Base-by-base conservation (phyloP, 2,329 filamentous ascomycete genomes). In the Lomentospora prolificans region DNA sequence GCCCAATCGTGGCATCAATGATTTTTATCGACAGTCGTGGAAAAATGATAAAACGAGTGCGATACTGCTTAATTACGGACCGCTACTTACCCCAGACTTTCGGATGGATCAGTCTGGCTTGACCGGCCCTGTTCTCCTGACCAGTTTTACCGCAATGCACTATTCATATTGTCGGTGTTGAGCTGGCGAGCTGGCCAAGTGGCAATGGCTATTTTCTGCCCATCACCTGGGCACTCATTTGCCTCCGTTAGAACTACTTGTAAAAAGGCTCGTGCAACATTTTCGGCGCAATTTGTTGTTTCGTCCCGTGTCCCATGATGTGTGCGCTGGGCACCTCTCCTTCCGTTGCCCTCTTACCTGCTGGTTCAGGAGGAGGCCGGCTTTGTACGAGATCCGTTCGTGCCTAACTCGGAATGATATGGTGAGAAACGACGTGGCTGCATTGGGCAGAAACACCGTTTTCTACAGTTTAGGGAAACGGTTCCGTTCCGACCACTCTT, bases 221-320 rank as follows among this genome's bases (percentile, higher is more conserved):
- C 41, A 46, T 46, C 41, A 46, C 41, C n/a, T 46, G 41, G 19
- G 50, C 50, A 27, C 24, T 19, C 36, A 44, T 14, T 25, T 12
- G 22, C 33, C 31, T 31, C 27, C 27, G 12, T 25, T 33, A 25
- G n/a, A n/a, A 24, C 33, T 6, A 14, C 7, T 36, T 17, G n/a
- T n/a, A n/a, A n/a, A 28, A 8, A 46, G 36, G 19, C 51, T 54
- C 36, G 51, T 54, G 51, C 33, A 4, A 55, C 41, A 27, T 14
- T 27, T 30, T 48, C 39, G 53, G 53, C 39, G 53, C 53, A 55
- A 55, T 48, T 48, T 25, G 41, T 31, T 28, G 53, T 48, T 36
- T 55, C 39, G 53, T 55, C 53, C 53, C 53, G 53, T 31, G 41
- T 55, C 53, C 53, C 39, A 41, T 55, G 53, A 55, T 48, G 24